phyloP scores from a whole-genome alignment of 441 rosid genomes.

The Croton setiger region DNA sequence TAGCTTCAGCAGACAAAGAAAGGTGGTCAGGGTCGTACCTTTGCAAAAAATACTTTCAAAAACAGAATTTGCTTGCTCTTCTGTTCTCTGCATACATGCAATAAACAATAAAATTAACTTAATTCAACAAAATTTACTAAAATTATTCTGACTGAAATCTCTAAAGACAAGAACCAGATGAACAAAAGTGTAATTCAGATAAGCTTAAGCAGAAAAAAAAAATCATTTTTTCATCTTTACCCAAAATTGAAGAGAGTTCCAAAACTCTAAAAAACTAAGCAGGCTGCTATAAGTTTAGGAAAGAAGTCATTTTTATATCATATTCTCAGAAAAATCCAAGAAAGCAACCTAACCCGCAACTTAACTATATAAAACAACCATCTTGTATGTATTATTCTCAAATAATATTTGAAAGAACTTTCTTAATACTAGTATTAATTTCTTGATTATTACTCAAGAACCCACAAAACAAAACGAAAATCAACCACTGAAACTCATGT shows the following conservation, averaged over 20 bases:
- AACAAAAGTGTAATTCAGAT: not conserved
- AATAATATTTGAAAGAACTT: no score
- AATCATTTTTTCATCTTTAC: not conserved
- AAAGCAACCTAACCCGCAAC: not conserved
- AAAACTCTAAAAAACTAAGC: not conserved
- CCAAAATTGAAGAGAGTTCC: not conserved
- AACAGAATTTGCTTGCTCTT: not conserved
- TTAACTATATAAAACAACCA: not conserved
- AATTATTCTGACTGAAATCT: not conserved
- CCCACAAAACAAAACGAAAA: no score
- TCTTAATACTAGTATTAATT: no score
- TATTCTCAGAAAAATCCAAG: not conserved
- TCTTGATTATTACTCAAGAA: no score
- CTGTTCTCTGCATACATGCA: conserved; percentile 11
- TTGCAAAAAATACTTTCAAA: not conserved
- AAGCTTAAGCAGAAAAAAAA: not conserved
- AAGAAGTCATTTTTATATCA: not conserved
- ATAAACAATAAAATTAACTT: not conserved
- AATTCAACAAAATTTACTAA: not conserved
- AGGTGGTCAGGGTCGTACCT: conserved; percentile 16
- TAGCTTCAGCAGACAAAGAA: not conserved
- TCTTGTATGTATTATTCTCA: not conserved
- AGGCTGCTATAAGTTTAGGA: not conserved
- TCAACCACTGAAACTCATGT: no score
- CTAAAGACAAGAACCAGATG: no score